phyloP scores from a whole-genome alignment of 306 rosid genomes.

The Vigna nakashimae region DNA sequence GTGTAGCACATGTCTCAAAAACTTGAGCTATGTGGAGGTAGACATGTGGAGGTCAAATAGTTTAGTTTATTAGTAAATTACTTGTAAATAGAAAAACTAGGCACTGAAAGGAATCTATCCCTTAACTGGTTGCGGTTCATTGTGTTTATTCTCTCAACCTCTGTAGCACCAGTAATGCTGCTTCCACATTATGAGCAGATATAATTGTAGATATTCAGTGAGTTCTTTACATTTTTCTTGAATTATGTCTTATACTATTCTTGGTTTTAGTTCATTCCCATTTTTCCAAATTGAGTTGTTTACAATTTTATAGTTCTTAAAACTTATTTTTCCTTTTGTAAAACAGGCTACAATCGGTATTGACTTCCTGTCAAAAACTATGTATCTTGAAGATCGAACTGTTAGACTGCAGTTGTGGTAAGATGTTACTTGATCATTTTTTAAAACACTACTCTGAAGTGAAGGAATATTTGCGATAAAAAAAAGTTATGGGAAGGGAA shows the following conservation, averaged over 20 bases:
- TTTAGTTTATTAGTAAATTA: conserved; percentile 1
- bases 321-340: conserved; percentile 34
- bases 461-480: neutral
- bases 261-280: neutral
- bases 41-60: neutral
- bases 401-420: conserved; percentile 75
- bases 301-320: neutral
- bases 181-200: neutral
- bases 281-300: conserved; percentile 13
- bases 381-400: conserved; percentile 77
- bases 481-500: conserved; percentile 10
- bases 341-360: conserved; percentile 68
- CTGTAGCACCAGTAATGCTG: neutral
- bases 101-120: neutral
- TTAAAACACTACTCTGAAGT: conserved; percentile 11
- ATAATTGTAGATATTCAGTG: neutral
- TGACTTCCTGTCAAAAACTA: conserved; percentile 69
- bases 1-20: neutral
- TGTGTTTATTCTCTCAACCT: neutral
- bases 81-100: neutral
- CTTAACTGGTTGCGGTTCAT: neutral
- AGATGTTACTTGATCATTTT: conserved; percentile 41
- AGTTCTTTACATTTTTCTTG: neutral
- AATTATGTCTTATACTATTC: neutral
- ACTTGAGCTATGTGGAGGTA: neutral